These are phyloP conservation scores for Juglanconis oblonga DNA, from an alignment of 2,329 filamentous ascomycete genomes.

Conservation along the genomic window DNA sequence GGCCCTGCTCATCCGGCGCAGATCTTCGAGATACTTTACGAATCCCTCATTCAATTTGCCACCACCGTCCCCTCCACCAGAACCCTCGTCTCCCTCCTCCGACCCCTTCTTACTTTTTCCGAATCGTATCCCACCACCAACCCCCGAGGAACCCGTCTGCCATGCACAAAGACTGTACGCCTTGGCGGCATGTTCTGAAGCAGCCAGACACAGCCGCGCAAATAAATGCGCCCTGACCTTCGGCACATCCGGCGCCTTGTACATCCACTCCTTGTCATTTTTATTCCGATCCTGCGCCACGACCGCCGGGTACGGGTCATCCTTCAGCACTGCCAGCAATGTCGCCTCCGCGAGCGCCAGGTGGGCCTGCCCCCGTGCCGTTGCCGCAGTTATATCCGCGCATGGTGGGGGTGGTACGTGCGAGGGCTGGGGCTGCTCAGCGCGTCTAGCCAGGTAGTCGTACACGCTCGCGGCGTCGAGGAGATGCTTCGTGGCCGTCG, in stretches of 20 bases:
- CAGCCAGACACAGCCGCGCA: conserved; percentile 81
- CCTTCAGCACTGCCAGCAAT: conserved; percentile 84
- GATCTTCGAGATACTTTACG: conserved; percentile 70
- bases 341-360: conserved; percentile 85
- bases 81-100: conserved; percentile 1
- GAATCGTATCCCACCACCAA: background rate
- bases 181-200: conserved; percentile 80
- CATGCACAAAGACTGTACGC: conserved; percentile 51
- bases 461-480: conserved; percentile 78
- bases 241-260: conserved; percentile 80
- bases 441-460: conserved; percentile 62
- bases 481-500: conserved; percentile 72
- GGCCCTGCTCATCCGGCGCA: conserved; percentile 72
- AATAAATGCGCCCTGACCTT: conserved; percentile 88
- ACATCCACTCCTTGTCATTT: conserved; percentile 94
- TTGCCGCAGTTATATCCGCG: conserved; percentile 51
- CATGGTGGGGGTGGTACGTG: conserved; percentile 40
- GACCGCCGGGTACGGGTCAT: conserved; percentile 85
- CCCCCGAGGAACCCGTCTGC: background rate
- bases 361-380: conserved; percentile 54
- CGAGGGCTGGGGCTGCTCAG: conserved; percentile 35
- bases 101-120: background rate
- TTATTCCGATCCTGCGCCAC: conserved; percentile 80
- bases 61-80: conserved; percentile 25
- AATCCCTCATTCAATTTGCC: conserved; percentile 63